Percentiles rank a stretch among this genome's conserved stretches.
Evolutionary conservation across 2,329 filamentous ascomycete genomes (phyloP).

Genomic region (Trichophyton equinum): DNA sequence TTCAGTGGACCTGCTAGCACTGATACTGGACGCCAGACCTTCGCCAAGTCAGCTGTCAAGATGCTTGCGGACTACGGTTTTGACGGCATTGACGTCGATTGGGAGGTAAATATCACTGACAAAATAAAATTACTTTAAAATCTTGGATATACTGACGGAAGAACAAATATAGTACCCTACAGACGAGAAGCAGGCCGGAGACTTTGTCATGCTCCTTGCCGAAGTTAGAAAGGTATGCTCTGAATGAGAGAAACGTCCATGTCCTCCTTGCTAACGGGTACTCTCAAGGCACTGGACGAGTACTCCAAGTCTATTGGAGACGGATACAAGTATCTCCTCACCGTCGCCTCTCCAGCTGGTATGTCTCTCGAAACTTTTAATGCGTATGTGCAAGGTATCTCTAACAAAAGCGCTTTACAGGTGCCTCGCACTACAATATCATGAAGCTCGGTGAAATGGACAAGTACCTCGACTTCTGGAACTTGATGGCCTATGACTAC

Average conservation of each 20-base stretch:
- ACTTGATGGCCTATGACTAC: conserved; percentile 74
- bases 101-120: conserved; percentile 22
- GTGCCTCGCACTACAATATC: conserved; percentile 34
- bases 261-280: neutral
- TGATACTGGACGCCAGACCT: conserved; percentile 45
- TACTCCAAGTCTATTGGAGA: conserved; percentile 30
- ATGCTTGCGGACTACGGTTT: conserved; percentile 69
- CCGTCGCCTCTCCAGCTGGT: conserved; percentile 36
- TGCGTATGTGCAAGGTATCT: neutral
- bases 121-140: neutral
- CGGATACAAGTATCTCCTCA: conserved; percentile 34
- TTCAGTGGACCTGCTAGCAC: conserved; percentile 56
- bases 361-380: neutral
- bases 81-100: conserved; percentile 34
- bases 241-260: neutral
- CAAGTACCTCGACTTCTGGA: conserved; percentile 40
- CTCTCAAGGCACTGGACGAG: conserved; percentile 26
- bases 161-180: conserved; percentile 20
- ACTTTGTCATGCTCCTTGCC: conserved; percentile 26
- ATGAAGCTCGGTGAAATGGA: conserved; percentile 36
- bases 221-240: conserved; percentile 21
- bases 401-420: conserved; percentile 13
- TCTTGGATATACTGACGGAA: neutral
- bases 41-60: conserved; percentile 57
- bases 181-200: conserved; percentile 22